These are phyloP conservation scores for Panicum miliaceum DNA, from an alignment of 176 grass and related monocot genomes.

Conservation along the genomic window DNA sequence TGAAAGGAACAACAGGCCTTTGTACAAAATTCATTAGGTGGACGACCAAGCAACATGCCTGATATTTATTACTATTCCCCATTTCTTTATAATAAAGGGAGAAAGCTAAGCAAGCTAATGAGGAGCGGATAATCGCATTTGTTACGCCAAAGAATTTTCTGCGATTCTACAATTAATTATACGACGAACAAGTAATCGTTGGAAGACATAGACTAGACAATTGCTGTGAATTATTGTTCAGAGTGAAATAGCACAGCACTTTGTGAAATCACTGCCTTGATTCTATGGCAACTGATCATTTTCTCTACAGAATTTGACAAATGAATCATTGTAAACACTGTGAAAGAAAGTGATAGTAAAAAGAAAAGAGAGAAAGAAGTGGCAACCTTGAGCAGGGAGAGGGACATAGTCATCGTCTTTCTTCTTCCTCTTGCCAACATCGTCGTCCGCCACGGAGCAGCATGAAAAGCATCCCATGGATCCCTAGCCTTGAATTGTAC, in stretches of 20 bases:
- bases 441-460: slow-evolving; percentile 40
- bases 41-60: background rate
- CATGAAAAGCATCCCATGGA: slow-evolving; percentile 60
- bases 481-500: background rate
- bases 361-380: background rate
- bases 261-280: background rate
- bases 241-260: background rate
- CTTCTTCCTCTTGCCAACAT: slow-evolving; percentile 57
- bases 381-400: slow-evolving; percentile 37
- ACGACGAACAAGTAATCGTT: background rate
- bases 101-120: background rate
- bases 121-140: background rate
- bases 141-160: background rate
- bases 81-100: slow-evolving; percentile 17
- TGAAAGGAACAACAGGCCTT: background rate
- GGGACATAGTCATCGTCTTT: slow-evolving; percentile 42
- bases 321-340: background rate
- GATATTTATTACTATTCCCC: background rate
- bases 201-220: background rate
- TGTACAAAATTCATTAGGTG: slow-evolving; percentile 4
- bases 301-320: background rate
- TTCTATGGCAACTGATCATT: background rate
- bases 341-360: background rate
- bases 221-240: background rate
- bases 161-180: background rate